Evolutionary conservation across 768 basidiomycete genomes (phyloP), one percentile per base, ranked within the genome.

Genomic region (Botryobasidium botryosum): DNA sequence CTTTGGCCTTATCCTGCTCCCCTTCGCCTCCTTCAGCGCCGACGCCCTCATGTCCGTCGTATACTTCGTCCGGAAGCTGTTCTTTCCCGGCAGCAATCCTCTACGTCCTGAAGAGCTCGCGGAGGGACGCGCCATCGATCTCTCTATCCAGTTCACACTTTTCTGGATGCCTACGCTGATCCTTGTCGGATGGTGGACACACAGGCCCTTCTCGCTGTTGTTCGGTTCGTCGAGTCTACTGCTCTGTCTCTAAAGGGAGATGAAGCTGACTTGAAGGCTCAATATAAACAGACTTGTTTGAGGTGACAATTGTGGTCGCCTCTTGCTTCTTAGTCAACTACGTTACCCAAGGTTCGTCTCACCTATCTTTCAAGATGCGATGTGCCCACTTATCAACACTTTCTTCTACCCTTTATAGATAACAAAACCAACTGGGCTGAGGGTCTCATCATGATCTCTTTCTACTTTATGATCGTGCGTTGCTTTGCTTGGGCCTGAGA

Each of bases 151-250:
- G 53, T 83, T 84, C 57, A 68, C 68, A 15, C 63, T 83, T 8
- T 79, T 81, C 59, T 84, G 81, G 81, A 77, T 77, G 71, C 80
- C 81, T 0, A 66, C 81, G 52, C 56, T 82, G 33, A 70, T 77
- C 3, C 55, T 84, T 18, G 61, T 82, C 17, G 75, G 69, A 1
- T 84, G 81, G 81, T 75, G 74, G 70, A 63, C 62, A 3, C 52
- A 59, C 37, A 75, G 66, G 53, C 79, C 80, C 0, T 59, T 83
- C 57, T 62, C 65, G 7, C 58, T 83, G 21, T 63, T 83, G 26
- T 84, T 84, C 52, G 80, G 80, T 80, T 52, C 23, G 67, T 38
- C 20, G n/a, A 44, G 15, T 36, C 13, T n/a, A n/a, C n/a, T n/a
- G n/a, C n/a, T n/a, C n/a, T n/a, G n/a, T n/a, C n/a, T n/a, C n/a